Conservation (phyloP, 1,284 basidiomycete genomes). For the Malassezia vespertilionis region DNA sequence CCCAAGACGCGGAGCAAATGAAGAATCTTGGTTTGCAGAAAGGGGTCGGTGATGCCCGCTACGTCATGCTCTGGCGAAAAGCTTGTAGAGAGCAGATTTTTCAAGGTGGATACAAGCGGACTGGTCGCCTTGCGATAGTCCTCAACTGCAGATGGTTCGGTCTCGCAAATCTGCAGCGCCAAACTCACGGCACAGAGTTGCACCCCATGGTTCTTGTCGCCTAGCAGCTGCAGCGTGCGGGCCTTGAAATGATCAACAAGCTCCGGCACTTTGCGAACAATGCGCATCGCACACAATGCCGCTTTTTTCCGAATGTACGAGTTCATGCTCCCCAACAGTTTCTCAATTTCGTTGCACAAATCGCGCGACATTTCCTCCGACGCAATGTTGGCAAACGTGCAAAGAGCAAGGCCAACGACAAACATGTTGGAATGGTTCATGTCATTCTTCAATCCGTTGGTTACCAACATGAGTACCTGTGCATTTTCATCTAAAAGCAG, state of each 20-base stretch:
- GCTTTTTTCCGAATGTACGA: conserved; percentile 99
- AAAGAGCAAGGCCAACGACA: conserved; percentile 88
- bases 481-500: conserved; percentile 92
- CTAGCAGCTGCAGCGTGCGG: conserved; percentile 79
- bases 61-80: conserved; percentile 99
- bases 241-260: conserved; percentile 81
- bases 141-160: conserved; percentile 62
- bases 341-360: conserved; percentile 68
- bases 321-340: conserved; percentile 90
- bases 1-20: conserved; percentile 82
- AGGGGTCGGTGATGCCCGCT: conserved; percentile 97
- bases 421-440: conserved; percentile 99
- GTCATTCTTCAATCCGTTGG: conserved; percentile 97
- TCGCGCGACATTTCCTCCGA: conserved; percentile 57
- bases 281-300: conserved; percentile 86
- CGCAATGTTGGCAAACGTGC: conserved; percentile 97
- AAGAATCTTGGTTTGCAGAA: conserved; percentile 93
- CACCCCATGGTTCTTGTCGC: conserved; percentile 94
- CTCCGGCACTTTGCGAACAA: conserved; percentile 93
- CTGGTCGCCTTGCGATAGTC: conserved; percentile 76
- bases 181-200: conserved; percentile 85
- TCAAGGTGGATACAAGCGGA: conserved; percentile 84
- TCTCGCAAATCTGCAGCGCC: conserved; percentile 83
- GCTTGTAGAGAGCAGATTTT: conserved; percentile 86
- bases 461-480: conserved; percentile 92